Evolutionary conservation across 495 filamentous ascomycete genomes (phyloP), one percentile per base, ranked within the genome.

Genomic region (Bryoglossum gracile): DNA sequence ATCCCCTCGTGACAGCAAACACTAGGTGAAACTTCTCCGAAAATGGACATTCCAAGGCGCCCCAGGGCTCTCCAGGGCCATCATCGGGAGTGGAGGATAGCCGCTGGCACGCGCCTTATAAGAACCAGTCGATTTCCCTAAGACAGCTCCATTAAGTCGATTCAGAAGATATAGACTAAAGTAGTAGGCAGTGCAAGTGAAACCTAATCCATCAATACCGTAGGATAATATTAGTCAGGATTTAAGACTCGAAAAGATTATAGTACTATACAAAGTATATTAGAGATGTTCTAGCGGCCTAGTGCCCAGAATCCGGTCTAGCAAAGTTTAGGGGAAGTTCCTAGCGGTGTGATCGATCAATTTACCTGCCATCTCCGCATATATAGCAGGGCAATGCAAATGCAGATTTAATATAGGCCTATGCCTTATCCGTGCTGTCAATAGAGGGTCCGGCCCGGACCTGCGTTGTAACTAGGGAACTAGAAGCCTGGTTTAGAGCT

Each of bases 1-100:
- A 51, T 51, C 28, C 33, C 24, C 48, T 51, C 40, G 48, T 51
- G 48, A 51, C 48, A 51, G 48, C 48, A 22, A 24, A 41, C 19
- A 48, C 18, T 30, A 48, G 21, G 33, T 48, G 45, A 48, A 37
- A 48, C 34, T 18, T 19, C 5, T 8, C 38, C 6, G 18, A 42
- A 42, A 42, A 4, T 6, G 21, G 4, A 21, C 8, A 8, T 8
- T 37, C 13, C 26, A 30, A 13, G 26, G 26, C n/a, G n/a, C n/a
- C n/a, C n/a, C n/a, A n/a, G n/a, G n/a, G n/a, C n/a, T n/a, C n/a
- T 18, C 34, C 34, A 37, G 34, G 34, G 16, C 10, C 28, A 19
- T 46, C 23, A 21, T 37, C 34, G 14, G 34, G 5, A 37, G 10
- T 18, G 34, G 22, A 25, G 23, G 11, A 17, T 26, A 3, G 41